Percentiles rank a stretch among this genome's conserved stretches.
phyloP scores from a whole-genome alignment of 2,329 filamentous ascomycete species.

The Mariannaea elegans region DNA sequence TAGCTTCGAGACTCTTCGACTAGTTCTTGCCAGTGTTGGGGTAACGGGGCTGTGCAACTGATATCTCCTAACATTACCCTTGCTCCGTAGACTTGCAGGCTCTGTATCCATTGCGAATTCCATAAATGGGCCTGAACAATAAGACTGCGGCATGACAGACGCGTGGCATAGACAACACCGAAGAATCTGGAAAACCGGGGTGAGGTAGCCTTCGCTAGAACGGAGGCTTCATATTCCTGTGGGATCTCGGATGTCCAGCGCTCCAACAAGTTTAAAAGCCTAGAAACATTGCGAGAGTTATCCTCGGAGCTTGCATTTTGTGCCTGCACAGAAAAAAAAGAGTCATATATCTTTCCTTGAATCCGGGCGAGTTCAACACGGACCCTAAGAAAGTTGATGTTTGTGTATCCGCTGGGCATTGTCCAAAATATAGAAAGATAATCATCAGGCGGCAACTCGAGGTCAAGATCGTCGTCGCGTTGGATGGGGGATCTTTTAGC shows the following conservation, averaged over 20 bases:
- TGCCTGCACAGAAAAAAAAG: background rate
- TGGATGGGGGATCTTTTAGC: slow-evolving; percentile 17
- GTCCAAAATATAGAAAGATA: background rate
- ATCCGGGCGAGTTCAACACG: slow-evolving; percentile 25
- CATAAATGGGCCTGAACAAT: slow-evolving; percentile 5
- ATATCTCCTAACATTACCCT: background rate
- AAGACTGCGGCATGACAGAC: background rate
- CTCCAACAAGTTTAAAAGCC: background rate
- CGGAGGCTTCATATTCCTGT: background rate
- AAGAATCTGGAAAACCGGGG: background rate
- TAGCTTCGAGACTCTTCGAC: slow-evolving; percentile 14
- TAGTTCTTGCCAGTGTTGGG: slow-evolving; percentile 15
- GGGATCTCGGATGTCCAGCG: slow-evolving; percentile 18
- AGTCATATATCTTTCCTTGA: slow-evolving; percentile 24
- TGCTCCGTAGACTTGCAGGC: background rate
- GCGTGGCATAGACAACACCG: slow-evolving; percentile 17
- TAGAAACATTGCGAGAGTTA: background rate
- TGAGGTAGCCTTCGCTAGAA: background rate
- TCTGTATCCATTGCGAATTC: background rate
- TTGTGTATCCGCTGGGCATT: fast-evolving
- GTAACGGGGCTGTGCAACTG: background rate
- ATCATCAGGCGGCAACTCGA: slow-evolving; percentile 8
- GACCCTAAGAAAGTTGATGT: slow-evolving; percentile 19
- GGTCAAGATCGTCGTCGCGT: slow-evolving; percentile 1
- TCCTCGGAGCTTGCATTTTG: background rate